Evolutionary conservation across 176 grass and related monocot species (phyloP), one percentile per base, ranked within the genome.

Genomic region (Leersia perrieri): DNA sequence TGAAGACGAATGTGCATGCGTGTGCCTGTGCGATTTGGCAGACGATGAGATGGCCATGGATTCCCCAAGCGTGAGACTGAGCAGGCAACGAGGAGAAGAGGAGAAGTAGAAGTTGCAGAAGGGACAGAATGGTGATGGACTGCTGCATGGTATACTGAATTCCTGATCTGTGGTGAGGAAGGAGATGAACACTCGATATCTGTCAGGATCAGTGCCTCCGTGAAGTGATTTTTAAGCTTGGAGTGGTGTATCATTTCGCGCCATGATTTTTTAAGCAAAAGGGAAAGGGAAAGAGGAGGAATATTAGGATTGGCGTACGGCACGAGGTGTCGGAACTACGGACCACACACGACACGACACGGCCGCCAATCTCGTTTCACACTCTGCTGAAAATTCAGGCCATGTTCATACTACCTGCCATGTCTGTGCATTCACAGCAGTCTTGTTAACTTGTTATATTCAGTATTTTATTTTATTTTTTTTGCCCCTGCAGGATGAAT

Each of bases 1-100:
- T 9, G 1, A 12, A 55, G 23, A 23, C 32, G 16, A 20, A 47
- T 13, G 68, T 13, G 20, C 29, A 26, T 6, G 41, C 31, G 0
- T 3, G 22, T 86, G 77, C 91, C 70, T 94, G 86, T 33, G 92
- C 88, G 77, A 94, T 91, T 29, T 87, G 75, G 88, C 92, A 94
- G 77, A 78, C 2, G 34, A 84, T 91, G 70, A 58, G 20, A 28
- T 94, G 92, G 32, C 92, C 92, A 16, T 84, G 80, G 25, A 86
- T 39, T 68, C 88, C 86, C 92, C 92, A 94, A 5, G 66, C 88
- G 45, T 71, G 40, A 20, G 74, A 63, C 55, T 70, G 64, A 22
- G 79, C 61, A 49, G 86, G 88, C 9, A 94, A 51, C 30, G 25
- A 33, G 36, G 63, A 38, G 57, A 77, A 39, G 31, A 84, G 12